Evolutionary conservation across 108 stramenopile species (phyloP), one percentile per base, ranked within the genome.

Genomic region (Fragilaria radians): DNA sequence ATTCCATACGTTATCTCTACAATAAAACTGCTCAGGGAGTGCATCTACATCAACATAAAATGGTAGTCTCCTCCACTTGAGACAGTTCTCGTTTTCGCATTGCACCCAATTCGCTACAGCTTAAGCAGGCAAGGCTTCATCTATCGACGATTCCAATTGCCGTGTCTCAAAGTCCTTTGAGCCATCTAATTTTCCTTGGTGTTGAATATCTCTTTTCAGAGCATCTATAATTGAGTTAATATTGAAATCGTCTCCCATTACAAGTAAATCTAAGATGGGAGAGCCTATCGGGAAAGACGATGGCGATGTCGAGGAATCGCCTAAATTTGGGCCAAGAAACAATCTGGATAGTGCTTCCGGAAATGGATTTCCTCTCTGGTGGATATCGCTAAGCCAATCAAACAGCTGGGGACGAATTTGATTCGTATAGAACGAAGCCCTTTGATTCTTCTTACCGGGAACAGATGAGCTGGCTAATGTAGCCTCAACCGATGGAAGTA

Each of bases 51-150:
- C 89, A 23, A 91, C 89, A 59, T 89, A 78, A 86, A 85, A 91
- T 7, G 93, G 93, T 0, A 94, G 67, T 45, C 83, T 87, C 52
- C 93, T 67, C 93, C 93, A 94, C 66, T 94, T 94, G 46, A 85
- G 72, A 64, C 93, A 94, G 5, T 66, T 59, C 36, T 85, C 83
- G 54, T 89, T 85, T 61, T 94, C 93, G 66, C 93, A 94, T 72
- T 94, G 93, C 1, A 94, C 89, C 93, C 93, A 94, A 70, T 86
- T 90, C 7, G 81, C 86, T 54, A 92, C 79, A 36, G 87, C 90
- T 65, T 88, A 85, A 2, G 90, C 87, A 9, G 90, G 90, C 66
- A 88, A 78, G 19, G 86, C 90, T 54, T 86, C 76, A 54, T 92
- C 90, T 25, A 92, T 76, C 28, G 77, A 82, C 18, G 81, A 79